Conservation (phyloP, 1,139 yeast species). For the Blastobotrys arbuscula region DNA sequence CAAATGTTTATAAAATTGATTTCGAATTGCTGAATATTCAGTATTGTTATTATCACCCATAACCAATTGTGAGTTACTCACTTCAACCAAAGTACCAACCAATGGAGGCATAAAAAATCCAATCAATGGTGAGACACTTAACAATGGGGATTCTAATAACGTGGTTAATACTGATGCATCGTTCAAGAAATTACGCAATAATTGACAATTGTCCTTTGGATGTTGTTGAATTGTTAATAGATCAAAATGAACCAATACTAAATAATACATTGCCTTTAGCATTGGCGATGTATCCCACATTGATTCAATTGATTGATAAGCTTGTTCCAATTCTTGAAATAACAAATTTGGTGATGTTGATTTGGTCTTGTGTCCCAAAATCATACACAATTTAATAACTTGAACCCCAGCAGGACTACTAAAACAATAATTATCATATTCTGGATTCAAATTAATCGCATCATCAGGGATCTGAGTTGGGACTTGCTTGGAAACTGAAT, state of each 20-base stretch:
- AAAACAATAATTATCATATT: conserved; percentile 21
- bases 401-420: conserved; percentile 22
- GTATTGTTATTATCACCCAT: conserved; percentile 1
- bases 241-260: conserved; percentile 20
- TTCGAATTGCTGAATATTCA: conserved; percentile 4
- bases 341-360: conserved; percentile 1
- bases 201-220: conserved; percentile 5
- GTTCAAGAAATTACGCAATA: conserved; percentile 11
- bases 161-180: conserved; percentile 16
- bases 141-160: conserved; percentile 27
- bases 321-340: conserved; percentile 16
- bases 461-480: conserved; percentile 25
- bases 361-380: conserved; percentile 18
- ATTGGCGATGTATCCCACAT: conserved; percentile 31
- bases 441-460: conserved; percentile 18
- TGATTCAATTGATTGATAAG: conserved; percentile 20
- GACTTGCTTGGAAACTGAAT: conserved; percentile 23
- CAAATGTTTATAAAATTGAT: conserved; percentile 15
- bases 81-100: conserved; percentile 17
- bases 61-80: background rate
- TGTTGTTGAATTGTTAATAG: conserved; percentile 4
- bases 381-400: conserved; percentile 23
- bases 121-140: conserved; percentile 28
- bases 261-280: conserved; percentile 28
- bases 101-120: conserved; percentile 23